Percentiles rank a stretch among this genome's conserved stretches.
Evolutionary conservation across 139 green algal species (phyloP).

Genomic region (Chlamydomonas schloesseri): DNA sequence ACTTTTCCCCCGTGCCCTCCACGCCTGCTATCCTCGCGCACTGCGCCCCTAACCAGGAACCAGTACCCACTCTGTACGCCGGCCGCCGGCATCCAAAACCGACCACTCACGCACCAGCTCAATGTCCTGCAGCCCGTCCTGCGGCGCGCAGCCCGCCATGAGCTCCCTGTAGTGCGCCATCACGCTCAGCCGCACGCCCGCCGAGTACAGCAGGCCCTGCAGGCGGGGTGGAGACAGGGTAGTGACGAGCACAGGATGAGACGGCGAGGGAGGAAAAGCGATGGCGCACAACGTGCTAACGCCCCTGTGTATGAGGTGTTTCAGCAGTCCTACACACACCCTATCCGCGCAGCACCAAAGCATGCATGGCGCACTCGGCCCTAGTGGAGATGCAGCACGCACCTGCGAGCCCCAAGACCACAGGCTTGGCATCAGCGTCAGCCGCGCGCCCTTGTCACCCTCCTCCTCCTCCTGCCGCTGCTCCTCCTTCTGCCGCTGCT

Average conservation of each 20-base stretch:
- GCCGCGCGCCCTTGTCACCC: background rate
- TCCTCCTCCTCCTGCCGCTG: background rate
- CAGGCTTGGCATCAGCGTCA: background rate
- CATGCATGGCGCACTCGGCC: too few relatives aligned
- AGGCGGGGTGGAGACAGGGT: background rate
- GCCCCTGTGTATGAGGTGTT: too few relatives aligned
- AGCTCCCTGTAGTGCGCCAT: slow-evolving; percentile 23
- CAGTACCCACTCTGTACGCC: too few relatives aligned
- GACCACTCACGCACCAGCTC: background rate
- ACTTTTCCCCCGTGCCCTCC: too few relatives aligned
- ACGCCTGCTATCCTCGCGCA: too few relatives aligned
- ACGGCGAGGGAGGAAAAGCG: too few relatives aligned
- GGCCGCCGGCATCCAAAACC: too few relatives aligned
- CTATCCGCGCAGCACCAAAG: too few relatives aligned
- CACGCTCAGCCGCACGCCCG: slow-evolving; percentile 18
- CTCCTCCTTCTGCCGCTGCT: background rate
- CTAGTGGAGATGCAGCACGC: background rate
- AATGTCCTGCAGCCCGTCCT: slow-evolving; percentile 38
- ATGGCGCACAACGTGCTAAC: too few relatives aligned
- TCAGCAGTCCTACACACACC: background rate
- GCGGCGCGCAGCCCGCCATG: slow-evolving; percentile 2
- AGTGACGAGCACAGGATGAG: too few relatives aligned
- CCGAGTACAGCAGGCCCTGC: slow-evolving; percentile 33
- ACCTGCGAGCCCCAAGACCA: slow-evolving; percentile 45
- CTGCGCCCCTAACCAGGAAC: background rate